Evolutionary conservation across 192 early-diverging fungal genomes (phyloP), one percentile per base, ranked within the genome.

Genomic region (Obelidium mucronatum): DNA sequence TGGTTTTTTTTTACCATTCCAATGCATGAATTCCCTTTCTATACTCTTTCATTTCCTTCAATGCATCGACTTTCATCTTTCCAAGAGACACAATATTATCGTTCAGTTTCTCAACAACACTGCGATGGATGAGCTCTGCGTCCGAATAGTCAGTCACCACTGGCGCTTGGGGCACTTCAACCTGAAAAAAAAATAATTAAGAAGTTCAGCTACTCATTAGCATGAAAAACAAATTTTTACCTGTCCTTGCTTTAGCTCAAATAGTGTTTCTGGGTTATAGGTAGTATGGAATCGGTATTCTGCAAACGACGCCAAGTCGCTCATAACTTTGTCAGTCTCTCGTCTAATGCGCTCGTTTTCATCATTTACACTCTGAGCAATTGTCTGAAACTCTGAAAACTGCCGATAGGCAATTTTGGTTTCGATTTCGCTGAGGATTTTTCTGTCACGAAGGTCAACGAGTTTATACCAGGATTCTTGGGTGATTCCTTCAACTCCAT

Each of bases 41-140:
- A 60, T 90, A 90, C 39, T 90, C 84, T 56, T 90, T 90, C 80
- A 90, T 90, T 74, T 90, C 89, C 28, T 79, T 86, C 44, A 90
- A 72, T 15, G 89, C 88, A 37, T 85, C 86, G 8, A 90, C 85
- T 64, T 90, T 90, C 24, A 74, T 51, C 37, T 84, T 70, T 17
- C 89, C 89, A 53, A 90, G 78, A 4, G 70, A 55, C 8, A 81
- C 40, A 24, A 90, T 89, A 13, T 55, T 72, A 22, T 86, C 86
- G 74, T 90, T 90, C 34, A 90, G 66, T 37, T 76, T 48, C 60
- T 90, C 89, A 4, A 90, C 85, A 1, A 82, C 81, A 8, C 56
- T 55, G 8, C 89, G 77, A 76, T 89, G 82, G 28, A 90, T 69
- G 42, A 90, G 58, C 3, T 85, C 82, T 2, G 86, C 82, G 44